Evolutionary conservation across 2,329 filamentous ascomycete genomes (phyloP), one percentile per base, ranked within the genome.

Genomic region (Alternaria alternata): DNA sequence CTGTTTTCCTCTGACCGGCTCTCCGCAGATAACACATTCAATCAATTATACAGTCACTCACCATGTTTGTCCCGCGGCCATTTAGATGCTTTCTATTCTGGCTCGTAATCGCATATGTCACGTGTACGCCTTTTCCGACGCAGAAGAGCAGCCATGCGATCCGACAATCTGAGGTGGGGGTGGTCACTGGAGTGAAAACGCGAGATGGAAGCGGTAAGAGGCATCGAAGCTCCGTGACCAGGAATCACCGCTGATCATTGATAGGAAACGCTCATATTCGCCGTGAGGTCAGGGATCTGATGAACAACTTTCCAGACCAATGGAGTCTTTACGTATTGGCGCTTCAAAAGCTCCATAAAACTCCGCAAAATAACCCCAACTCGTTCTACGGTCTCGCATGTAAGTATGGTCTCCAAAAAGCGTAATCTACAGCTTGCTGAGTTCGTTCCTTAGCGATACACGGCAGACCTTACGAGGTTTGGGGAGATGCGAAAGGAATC

Each of bases 301-400:
- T 69, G 53, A 78, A 85, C 42, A 86, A 92, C 56, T 69, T 66
- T 34, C 75, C 85, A 1, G 88, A 92, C 65, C 84, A 86, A 72
- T 93, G 89, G 88, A 92, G 90, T 69, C 78, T 96, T 34, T 96
- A 91, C 75, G 81, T 96, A 20, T 85, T 94, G 46, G 90, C 89
- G 4, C 82, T 96, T 57, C 86, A 85, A 67, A 86, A 88, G 79
- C 87, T 94, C 78, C 90, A 93, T 75, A 84, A 82, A 54, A 84
- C 84, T 26, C 81, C 89, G 58, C 89, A 93, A 76, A 81, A 82
- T 20, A 80, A 87, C 51, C 82, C 85, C 43, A 81, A 89, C 24
- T 95, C 92, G 28, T 95, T 87, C 80, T 96, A 92, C 77, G 87
- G 91, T 66, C 86, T 96, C 68, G 86, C 90, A 61, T 91, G 92